Conservation (phyloP, 1,139 yeast species). For the Petasospora rhodanensis region DNA sequence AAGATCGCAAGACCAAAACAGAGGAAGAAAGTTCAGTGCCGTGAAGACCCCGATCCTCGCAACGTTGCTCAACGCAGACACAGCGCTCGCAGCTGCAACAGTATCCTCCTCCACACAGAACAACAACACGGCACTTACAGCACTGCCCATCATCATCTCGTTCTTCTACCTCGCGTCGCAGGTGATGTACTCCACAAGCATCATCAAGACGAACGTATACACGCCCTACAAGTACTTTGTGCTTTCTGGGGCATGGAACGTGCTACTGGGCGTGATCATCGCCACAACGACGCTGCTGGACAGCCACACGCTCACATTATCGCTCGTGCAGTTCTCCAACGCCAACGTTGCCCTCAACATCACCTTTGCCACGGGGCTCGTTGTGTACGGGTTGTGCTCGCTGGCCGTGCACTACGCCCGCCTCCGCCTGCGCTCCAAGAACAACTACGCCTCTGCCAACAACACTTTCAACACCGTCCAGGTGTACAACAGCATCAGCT, state of each 20-base stretch:
- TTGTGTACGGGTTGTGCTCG: conserved; percentile 1
- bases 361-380: conserved; percentile 1
- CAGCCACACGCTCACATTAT: not conserved
- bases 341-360: conserved; percentile 2
- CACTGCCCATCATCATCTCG: conserved; percentile 8
- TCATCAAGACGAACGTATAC: conserved; percentile 19
- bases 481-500: conserved; percentile 16
- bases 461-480: conserved; percentile 3
- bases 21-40: conserved; percentile 7
- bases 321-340: conserved; percentile 6
- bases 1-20: not conserved
- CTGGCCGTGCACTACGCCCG: not conserved
- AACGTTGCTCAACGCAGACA: conserved; percentile 14
- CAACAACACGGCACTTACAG: no score
- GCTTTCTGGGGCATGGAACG: conserved; percentile 2
- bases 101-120: no score
- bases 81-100: conserved; percentile 7
- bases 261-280: conserved; percentile 2
- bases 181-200: conserved; percentile 13
- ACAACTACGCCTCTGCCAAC: not conserved
- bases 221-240: conserved; percentile 10
- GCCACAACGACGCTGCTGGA: conserved; percentile 1
- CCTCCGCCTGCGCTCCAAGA: not conserved
- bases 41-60: conserved; percentile 18
- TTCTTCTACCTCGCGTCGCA: conserved; percentile 14